Conservation (phyloP, 495 filamentous ascomycete species). For the Pseudevernia furfuracea region DNA sequence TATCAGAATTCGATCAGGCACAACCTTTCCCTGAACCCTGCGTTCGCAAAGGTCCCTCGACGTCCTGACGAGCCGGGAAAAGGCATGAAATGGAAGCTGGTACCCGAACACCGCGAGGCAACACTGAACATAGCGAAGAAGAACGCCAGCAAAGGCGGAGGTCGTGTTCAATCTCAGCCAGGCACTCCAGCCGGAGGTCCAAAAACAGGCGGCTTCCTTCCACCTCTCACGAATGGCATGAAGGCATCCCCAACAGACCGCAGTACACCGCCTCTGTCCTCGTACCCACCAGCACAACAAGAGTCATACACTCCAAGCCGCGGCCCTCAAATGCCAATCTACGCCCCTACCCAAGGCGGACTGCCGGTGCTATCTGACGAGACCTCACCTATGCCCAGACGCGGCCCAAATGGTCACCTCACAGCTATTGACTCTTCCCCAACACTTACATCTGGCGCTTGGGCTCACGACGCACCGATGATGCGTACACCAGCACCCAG, state of each 20-base stretch:
- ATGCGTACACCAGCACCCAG: conserved; percentile 80
- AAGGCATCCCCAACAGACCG: conserved; percentile 36
- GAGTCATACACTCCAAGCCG: conserved; percentile 51
- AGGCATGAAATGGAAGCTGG: conserved; percentile 97
- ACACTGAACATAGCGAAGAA: conserved; percentile 18
- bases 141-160: conserved; percentile 23
- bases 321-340: conserved; percentile 34
- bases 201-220: conserved; percentile 35
- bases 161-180: conserved; percentile 47
- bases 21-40: conserved; percentile 87
- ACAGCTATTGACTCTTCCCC: conserved; percentile 60
- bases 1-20: conserved; percentile 88
- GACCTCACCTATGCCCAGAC: conserved; percentile 45
- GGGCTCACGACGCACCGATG: conserved; percentile 44
- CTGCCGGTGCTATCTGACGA: conserved; percentile 52
- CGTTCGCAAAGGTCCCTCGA: conserved; percentile 84
- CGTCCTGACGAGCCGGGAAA: conserved; percentile 93
- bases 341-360: conserved; percentile 35
- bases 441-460: conserved; percentile 57
- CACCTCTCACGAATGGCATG: conserved; percentile 33
- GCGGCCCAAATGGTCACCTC: conserved; percentile 44
- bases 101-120: conserved; percentile 70
- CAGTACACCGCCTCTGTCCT: conserved; percentile 40
- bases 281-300: conserved; percentile 37
- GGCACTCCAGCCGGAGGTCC: conserved; percentile 42